These are phyloP conservation scores for Citrullus mucosospermus DNA, from an alignment of 306 rosid genomes.

Conservation along the genomic window DNA sequence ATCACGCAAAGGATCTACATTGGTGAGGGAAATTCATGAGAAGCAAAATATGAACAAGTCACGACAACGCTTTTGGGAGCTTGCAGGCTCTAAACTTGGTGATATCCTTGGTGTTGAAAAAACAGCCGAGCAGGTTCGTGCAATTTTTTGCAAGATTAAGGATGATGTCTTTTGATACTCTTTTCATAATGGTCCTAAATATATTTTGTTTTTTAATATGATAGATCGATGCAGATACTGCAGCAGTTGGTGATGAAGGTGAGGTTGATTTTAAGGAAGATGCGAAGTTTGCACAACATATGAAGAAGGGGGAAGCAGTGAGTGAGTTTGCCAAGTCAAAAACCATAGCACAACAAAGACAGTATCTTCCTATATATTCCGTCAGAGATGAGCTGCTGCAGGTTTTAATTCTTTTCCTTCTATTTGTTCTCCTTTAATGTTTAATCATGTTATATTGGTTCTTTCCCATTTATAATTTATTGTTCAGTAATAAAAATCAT, in stretches of 20 bases:
- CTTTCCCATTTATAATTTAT: not conserved
- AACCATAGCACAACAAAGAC: conserved; percentile 78
- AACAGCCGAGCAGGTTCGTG: conserved; percentile 85
- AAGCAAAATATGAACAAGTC: conserved; percentile 84
- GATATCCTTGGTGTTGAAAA: conserved; percentile 91
- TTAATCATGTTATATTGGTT: not conserved
- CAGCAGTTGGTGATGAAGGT: conserved; percentile 79
- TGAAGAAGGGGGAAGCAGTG: conserved; percentile 90
- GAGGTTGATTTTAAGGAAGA: conserved; percentile 96
- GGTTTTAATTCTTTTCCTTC: conserved; percentile 31
- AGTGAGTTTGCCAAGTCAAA: conserved; percentile 94
- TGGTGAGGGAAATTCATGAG: conserved; percentile 87
- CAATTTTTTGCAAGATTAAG: conserved; percentile 7
- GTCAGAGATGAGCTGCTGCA: conserved; percentile 88
- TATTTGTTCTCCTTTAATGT: not conserved
- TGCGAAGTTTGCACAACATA: conserved; percentile 90
- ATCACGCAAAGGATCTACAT: conserved; percentile 85
- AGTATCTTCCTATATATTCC: conserved; percentile 87
- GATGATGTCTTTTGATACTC: conserved; percentile 17
- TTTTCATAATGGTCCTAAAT: not conserved
- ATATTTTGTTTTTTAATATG: conserved; percentile 7
- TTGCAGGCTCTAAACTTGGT: conserved; percentile 97
- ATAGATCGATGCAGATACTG: conserved; percentile 95
- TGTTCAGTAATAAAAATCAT: not conserved
- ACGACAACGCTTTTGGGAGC: conserved; percentile 99